Evolutionary conservation across 2,329 filamentous ascomycete genomes (phyloP).

Genomic region (Coccinonectria pachysandricola): DNA sequence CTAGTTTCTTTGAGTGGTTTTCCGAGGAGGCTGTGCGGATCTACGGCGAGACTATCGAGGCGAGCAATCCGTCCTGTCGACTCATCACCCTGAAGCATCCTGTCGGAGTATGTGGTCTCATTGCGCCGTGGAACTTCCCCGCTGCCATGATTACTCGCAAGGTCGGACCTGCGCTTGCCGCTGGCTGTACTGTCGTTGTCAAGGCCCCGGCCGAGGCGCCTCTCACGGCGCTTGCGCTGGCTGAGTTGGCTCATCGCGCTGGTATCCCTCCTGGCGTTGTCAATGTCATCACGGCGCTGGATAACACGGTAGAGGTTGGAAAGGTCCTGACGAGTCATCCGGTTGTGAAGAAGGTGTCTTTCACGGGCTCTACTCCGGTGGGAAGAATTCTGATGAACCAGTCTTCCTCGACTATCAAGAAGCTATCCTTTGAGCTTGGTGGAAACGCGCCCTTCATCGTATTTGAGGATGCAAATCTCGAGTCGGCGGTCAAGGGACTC

Average conservation of each 20-base stretch:
- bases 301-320: conserved; percentile 71
- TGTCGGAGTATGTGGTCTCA: conserved; percentile 25
- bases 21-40: conserved; percentile 50
- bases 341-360: conserved; percentile 57
- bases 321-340: conserved; percentile 33
- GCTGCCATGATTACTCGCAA: conserved; percentile 41
- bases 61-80: conserved; percentile 49
- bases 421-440: conserved; percentile 63
- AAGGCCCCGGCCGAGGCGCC: conserved; percentile 87
- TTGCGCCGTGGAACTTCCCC: conserved; percentile 47
- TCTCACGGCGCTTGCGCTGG: conserved; percentile 74
- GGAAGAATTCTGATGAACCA: conserved; percentile 55
- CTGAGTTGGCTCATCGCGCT: conserved; percentile 72
- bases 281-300: conserved; percentile 68
- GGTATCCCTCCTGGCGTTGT: conserved; percentile 81
- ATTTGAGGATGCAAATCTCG: conserved; percentile 65
- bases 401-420: conserved; percentile 58
- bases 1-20: conserved; percentile 55
- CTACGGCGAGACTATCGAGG: conserved; percentile 37
- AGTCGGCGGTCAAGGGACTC: conserved; percentile 54
- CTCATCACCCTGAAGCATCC: conserved; percentile 23
- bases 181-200: conserved; percentile 67
- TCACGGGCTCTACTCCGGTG: conserved; percentile 50
- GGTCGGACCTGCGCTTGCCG: conserved; percentile 47
- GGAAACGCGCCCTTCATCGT: conserved; percentile 70